These are phyloP conservation scores for Homolaphlyctis polyrhiza DNA, from an alignment of 371 early-diverging fungal genomes.

Conservation along the genomic window DNA sequence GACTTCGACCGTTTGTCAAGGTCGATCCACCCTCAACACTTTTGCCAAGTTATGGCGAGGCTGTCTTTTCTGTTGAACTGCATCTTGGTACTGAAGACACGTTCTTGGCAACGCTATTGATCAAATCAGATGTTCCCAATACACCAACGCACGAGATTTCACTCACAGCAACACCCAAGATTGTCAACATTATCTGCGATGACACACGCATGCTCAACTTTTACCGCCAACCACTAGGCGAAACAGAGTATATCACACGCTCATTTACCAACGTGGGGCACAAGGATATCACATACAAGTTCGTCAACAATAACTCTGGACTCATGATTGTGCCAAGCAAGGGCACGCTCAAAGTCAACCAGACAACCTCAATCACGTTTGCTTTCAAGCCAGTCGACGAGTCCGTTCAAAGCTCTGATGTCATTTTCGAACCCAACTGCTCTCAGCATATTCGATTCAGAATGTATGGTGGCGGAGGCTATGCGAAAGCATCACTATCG, in stretches of 20 bases:
- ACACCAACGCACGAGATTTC: conserved; percentile 41
- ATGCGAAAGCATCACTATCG: conserved; percentile 39
- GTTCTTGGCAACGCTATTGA: conserved; percentile 44
- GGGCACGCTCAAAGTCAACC: conserved; percentile 42
- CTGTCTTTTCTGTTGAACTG: conserved; percentile 39
- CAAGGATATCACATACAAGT: conserved; percentile 35
- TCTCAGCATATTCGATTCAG: conserved; percentile 51
- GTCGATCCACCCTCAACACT: conserved; percentile 39
- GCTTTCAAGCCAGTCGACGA: conserved; percentile 48
- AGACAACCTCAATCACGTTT: conserved; percentile 36
- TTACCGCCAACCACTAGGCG: conserved; percentile 48
- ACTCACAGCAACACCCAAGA: conserved; percentile 48
- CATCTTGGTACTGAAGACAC: conserved; percentile 49
- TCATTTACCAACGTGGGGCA: conserved; percentile 53
- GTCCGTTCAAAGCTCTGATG: conserved; percentile 31
- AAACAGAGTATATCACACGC: conserved; percentile 39
- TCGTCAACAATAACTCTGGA: conserved; percentile 31
- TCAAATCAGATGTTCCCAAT: conserved; percentile 40
- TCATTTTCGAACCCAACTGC: conserved; percentile 49
- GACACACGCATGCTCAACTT: conserved; percentile 51
- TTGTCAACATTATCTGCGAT: conserved; percentile 44
- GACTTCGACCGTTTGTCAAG: conserved; percentile 30
- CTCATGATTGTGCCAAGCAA: conserved; percentile 30
- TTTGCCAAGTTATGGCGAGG: conserved; percentile 44
- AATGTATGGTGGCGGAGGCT: conserved; percentile 52